A percentile compares a stretch with the other conserved stretches of the same genome.
Evolutionary conservation across 768 basidiomycete genomes (phyloP).

Genomic region (Tubosaeta brunneosetosa): DNA sequence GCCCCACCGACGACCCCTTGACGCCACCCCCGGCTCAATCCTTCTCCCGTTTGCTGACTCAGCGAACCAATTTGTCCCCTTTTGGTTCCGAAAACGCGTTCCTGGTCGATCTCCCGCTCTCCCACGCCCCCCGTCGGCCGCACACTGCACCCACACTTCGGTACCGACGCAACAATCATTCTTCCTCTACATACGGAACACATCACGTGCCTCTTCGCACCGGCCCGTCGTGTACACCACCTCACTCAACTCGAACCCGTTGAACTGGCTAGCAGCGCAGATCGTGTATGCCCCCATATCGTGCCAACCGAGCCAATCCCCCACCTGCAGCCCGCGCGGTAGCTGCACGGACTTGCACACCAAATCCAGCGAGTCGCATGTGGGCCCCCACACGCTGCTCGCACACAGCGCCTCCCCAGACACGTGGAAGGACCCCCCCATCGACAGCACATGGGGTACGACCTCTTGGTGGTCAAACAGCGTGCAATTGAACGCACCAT

Average conservation of each 20-base stretch:
- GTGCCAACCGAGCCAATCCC: conserved; percentile 97
- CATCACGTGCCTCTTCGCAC: conserved; percentile 47
- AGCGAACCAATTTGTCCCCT: conserved; percentile 11
- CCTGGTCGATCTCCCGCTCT: conserved; percentile 24
- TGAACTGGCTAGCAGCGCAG: conserved; percentile 95
- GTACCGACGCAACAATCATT: conserved; percentile 17
- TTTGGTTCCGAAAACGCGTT: conserved; percentile 21
- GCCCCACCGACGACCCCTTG: too few species aligned
- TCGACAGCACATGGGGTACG: conserved; percentile 76
- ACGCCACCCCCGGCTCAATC: conserved; percentile 20
- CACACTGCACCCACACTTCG: not conserved
- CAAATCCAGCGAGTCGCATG: conserved; percentile 96
- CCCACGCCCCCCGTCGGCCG: conserved; percentile 16
- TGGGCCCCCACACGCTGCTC: conserved; percentile 95
- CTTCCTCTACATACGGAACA: conserved; percentile 40
- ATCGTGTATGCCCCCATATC: conserved; percentile 99
- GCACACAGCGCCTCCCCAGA: conserved; percentile 31
- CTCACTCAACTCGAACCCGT: conserved; percentile 79
- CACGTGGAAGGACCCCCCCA: conserved; percentile 56
- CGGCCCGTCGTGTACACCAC: conserved; percentile 76
- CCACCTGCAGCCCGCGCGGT: conserved; percentile 71
- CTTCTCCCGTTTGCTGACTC: not conserved
- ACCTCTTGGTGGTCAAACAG: conserved; percentile 94
- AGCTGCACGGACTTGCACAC: conserved; percentile 63
- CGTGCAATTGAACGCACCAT: conserved; percentile 95